phyloP scores from a whole-genome alignment of 73 alveolate genomes.

The Blepharisma stoltei region DNA sequence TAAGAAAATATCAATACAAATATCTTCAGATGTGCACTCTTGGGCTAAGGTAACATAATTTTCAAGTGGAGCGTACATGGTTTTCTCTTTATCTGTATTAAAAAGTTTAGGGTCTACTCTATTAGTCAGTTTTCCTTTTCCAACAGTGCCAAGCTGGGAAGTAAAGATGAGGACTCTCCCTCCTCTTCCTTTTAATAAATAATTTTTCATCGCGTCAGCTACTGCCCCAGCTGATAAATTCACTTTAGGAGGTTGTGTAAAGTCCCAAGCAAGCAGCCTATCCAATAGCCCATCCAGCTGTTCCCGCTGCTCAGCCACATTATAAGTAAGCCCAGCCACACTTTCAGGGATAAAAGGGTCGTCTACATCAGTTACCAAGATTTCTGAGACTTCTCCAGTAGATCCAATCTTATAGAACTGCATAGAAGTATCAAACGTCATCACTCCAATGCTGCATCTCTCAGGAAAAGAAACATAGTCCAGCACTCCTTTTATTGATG shows the following conservation, averaged over 20 bases:
- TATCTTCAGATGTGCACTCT: neutral
- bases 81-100: constrained; percentile 21
- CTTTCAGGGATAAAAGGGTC: constrained; percentile 51
- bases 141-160: neutral
- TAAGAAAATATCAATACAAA: neutral
- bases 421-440: constrained; percentile 46
- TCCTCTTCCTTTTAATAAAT: constrained; percentile 3
- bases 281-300: constrained; percentile 1
- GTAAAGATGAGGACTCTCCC: neutral
- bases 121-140: neutral
- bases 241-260: neutral
- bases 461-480: constrained; percentile 54
- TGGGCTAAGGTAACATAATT: neutral
- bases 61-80: neutral
- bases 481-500: constrained; percentile 36
- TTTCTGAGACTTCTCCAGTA: constrained; percentile 36
- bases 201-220: neutral
- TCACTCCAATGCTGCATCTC: constrained; percentile 41
- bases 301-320: constrained; percentile 1
- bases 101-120: neutral
- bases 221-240: neutral
- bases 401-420: constrained; percentile 44
- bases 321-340: neutral
- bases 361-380: constrained; percentile 35
- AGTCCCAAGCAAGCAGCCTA: neutral